Evolutionary conservation across 2,329 filamentous ascomycete species (phyloP).

Genomic region (Leptographium wingfieldii): DNA sequence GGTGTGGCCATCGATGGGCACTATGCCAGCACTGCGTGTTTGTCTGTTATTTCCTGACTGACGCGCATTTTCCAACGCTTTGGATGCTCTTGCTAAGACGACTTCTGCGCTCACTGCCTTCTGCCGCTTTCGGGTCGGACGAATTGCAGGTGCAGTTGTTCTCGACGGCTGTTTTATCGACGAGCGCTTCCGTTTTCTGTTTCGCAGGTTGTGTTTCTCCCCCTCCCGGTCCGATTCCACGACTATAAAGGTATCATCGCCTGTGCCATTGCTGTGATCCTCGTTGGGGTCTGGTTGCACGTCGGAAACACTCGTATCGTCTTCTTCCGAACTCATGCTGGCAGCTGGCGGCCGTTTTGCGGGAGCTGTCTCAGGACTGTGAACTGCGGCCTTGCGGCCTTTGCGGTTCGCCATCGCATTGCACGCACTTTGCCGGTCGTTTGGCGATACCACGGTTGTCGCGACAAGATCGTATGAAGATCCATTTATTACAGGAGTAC

Average conservation of each 20-base stretch:
- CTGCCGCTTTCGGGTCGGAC: not conserved
- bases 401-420: not conserved
- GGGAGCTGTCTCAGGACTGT: not conserved
- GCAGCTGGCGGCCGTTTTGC: not conserved
- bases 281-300: not conserved
- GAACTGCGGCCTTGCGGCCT: too few relatives aligned
- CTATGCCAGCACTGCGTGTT: not conserved
- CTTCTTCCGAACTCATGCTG: not conserved
- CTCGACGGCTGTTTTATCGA: not conserved
- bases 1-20: not conserved
- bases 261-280: not conserved
- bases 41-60: not conserved
- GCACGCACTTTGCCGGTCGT: not conserved
- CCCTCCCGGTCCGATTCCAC: not conserved
- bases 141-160: not conserved
- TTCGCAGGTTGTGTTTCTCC: not conserved
- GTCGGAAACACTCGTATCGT: not conserved
- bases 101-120: not conserved
- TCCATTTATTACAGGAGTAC: not conserved
- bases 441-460: not conserved
- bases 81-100: not conserved
- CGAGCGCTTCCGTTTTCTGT: not conserved
- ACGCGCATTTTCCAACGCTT: not conserved
- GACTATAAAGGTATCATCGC: not conserved
- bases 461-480: not conserved